Evolutionary conservation across 352 stramenopile species (phyloP).

Genomic region (Globisporangium spinosum): DNA sequence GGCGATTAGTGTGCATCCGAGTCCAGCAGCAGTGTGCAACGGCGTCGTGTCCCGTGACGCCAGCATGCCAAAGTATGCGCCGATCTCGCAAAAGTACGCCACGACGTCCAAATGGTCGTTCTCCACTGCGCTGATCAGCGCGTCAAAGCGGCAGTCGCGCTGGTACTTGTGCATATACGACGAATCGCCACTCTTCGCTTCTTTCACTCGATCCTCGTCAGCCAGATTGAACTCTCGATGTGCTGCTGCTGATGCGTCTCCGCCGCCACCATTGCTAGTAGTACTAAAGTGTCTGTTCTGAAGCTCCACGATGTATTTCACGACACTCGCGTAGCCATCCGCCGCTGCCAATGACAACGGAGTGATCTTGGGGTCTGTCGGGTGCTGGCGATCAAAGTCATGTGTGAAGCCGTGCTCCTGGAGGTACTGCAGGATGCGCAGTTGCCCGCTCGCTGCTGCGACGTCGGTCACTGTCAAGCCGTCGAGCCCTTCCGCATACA

Average conservation of each 20-base stretch:
- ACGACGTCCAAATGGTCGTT: conserved; percentile 19
- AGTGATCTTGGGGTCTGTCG: conserved; percentile 13
- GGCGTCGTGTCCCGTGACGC: conserved; percentile 13
- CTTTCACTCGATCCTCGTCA: not conserved
- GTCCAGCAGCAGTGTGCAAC: conserved; percentile 17
- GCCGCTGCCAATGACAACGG: conserved; percentile 13
- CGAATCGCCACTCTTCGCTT: not conserved
- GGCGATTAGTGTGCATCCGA: conserved; percentile 14
- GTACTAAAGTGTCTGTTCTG: conserved; percentile 11
- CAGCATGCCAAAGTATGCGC: conserved; percentile 17
- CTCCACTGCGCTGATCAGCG: conserved; percentile 16
- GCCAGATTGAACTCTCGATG: conserved; percentile 1
- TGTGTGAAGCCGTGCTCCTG: conserved; percentile 19
- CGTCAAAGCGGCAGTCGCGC: conserved; percentile 11
- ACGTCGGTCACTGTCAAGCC: conserved; percentile 18
- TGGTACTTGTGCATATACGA: not conserved
- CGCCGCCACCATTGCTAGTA: not conserved
- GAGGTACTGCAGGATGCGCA: conserved; percentile 20
- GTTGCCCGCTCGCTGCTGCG: conserved; percentile 17
- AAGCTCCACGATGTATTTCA: conserved; percentile 17
- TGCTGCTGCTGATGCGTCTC: not conserved
- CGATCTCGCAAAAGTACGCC: conserved; percentile 19
- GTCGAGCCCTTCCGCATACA: conserved; percentile 14
- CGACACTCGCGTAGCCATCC: conserved; percentile 8
- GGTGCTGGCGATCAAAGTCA: conserved; percentile 18